These are phyloP conservation scores for Gnetum montanum DNA, from an alignment of 75 land plant species.

Conservation along the genomic window DNA sequence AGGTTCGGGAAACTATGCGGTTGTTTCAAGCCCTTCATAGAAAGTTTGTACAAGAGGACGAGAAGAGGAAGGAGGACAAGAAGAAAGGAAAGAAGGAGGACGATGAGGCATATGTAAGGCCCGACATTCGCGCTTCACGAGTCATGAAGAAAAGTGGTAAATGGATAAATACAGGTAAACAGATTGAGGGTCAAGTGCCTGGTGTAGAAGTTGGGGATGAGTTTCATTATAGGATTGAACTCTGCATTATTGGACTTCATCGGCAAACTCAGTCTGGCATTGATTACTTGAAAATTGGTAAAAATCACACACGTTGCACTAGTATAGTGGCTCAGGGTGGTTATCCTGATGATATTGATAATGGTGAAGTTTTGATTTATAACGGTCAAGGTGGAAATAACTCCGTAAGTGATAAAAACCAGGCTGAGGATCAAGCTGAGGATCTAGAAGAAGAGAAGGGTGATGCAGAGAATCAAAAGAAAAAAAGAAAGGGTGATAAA, in stretches of 20 bases:
- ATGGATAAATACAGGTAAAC: slow-evolving; percentile 6
- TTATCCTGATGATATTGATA: slow-evolving; percentile 18
- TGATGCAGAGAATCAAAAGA: too few relatives aligned
- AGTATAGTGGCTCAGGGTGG: slow-evolving; percentile 24
- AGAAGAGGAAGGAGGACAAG: slow-evolving; percentile 1
- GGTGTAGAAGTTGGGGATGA: slow-evolving; percentile 46
- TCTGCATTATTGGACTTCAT: slow-evolving; percentile 34
- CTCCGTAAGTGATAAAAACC: background rate
- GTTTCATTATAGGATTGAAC: slow-evolving; percentile 33
- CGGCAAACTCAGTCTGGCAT: slow-evolving; percentile 22
- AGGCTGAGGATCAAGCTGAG: slow-evolving; percentile 28
- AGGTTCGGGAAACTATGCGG: slow-evolving; percentile 10
- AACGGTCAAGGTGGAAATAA: slow-evolving; percentile 25
- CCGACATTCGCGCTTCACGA: slow-evolving; percentile 17
- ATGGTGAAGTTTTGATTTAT: slow-evolving; percentile 16
- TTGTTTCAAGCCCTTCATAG: slow-evolving; percentile 8
- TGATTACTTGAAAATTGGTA: slow-evolving; percentile 12
- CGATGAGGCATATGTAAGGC: background rate
- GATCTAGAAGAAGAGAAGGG: too few relatives aligned
- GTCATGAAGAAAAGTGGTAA: slow-evolving; percentile 15
- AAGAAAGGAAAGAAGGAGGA: background rate
- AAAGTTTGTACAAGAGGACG: slow-evolving; percentile 8
- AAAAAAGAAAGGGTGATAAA: too few relatives aligned
- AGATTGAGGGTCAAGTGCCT: slow-evolving; percentile 29
- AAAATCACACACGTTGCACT: slow-evolving; percentile 11